A percentile compares a stretch with the other conserved stretches of the same genome.
Conservation (phyloP, 2,329 filamentous ascomycete species). For the Sclerotiophoma versabilis region DNA sequence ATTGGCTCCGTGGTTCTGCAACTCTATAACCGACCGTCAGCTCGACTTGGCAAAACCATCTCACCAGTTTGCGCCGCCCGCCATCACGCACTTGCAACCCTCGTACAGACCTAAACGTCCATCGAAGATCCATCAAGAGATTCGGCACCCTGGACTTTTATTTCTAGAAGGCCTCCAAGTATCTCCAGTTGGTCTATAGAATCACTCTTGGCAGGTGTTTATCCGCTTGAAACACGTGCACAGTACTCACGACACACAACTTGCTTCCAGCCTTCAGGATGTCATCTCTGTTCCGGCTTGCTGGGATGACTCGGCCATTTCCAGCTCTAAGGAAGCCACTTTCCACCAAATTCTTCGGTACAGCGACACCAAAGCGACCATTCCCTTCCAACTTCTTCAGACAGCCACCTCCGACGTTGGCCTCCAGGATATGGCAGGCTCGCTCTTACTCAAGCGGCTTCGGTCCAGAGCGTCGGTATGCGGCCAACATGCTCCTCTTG, state of each 20-base stretch:
- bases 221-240: background rate
- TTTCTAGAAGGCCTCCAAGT: too few relatives aligned
- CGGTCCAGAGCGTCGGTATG: slow-evolving; percentile 1
- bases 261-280: background rate
- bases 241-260: background rate
- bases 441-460: slow-evolving; percentile 15
- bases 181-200: background rate
- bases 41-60: background rate
- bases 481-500: slow-evolving; percentile 28
- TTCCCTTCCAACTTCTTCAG: slow-evolving; percentile 31
- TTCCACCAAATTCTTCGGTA: slow-evolving; percentile 13
- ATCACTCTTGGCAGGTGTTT: background rate
- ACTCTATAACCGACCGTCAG: too few relatives aligned
- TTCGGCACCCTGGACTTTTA: background rate
- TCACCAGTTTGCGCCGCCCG: background rate
- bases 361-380: slow-evolving; percentile 11
- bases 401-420: slow-evolving; percentile 9
- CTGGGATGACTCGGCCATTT: slow-evolving; percentile 20
- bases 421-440: slow-evolving; percentile 2
- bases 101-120: background rate
- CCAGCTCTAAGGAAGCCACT: slow-evolving; percentile 2
- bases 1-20: too few relatives aligned
- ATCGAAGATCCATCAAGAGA: background rate
- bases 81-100: background rate
- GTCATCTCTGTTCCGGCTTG: slow-evolving; percentile 22